These are phyloP conservation scores for Achaetomiella virescens DNA, from an alignment of 495 filamentous ascomycete genomes.

Conservation along the genomic window DNA sequence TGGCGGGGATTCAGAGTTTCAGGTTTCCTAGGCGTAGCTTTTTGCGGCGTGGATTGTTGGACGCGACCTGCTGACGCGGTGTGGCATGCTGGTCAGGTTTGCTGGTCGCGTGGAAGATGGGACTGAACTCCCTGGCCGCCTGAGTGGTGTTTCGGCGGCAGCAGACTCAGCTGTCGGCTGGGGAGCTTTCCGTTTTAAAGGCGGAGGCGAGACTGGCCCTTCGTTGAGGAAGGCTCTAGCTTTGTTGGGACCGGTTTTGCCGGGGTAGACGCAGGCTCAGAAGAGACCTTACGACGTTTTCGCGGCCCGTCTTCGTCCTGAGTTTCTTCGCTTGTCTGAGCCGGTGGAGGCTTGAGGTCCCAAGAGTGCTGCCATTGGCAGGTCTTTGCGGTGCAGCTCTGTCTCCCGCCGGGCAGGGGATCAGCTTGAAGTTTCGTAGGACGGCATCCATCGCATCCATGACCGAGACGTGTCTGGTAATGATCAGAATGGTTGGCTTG, in stretches of 20 bases:
- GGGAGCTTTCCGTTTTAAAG: constrained; percentile 26
- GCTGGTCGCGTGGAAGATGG: background rate
- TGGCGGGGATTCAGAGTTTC: constrained; percentile 76
- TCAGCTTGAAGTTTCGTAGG: constrained; percentile 56
- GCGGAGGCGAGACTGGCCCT: constrained; percentile 29
- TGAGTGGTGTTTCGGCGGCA: background rate
- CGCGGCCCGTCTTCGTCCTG: constrained; percentile 21
- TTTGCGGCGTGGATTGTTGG: constrained; percentile 4
- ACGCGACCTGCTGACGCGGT: background rate
- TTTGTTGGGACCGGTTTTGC: background rate
- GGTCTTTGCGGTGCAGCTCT: constrained; percentile 31
- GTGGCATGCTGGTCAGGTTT: background rate
- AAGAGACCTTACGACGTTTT: constrained; percentile 27
- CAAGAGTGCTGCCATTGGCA: constrained; percentile 41
- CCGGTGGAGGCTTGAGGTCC: constrained; percentile 17
- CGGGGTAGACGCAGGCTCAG: constrained; percentile 12
- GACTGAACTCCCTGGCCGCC: background rate
- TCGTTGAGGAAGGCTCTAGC: constrained; percentile 12
- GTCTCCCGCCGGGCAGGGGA: constrained; percentile 58
- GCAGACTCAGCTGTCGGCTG: background rate
- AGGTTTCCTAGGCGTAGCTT: constrained; percentile 25
- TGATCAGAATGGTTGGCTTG: background rate
- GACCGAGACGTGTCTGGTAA: background rate
- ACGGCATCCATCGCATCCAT: constrained; percentile 56
- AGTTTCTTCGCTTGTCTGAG: background rate